phyloP scores from a whole-genome alignment of 352 stramenopile species.

The Phytophthora multivora region DNA sequence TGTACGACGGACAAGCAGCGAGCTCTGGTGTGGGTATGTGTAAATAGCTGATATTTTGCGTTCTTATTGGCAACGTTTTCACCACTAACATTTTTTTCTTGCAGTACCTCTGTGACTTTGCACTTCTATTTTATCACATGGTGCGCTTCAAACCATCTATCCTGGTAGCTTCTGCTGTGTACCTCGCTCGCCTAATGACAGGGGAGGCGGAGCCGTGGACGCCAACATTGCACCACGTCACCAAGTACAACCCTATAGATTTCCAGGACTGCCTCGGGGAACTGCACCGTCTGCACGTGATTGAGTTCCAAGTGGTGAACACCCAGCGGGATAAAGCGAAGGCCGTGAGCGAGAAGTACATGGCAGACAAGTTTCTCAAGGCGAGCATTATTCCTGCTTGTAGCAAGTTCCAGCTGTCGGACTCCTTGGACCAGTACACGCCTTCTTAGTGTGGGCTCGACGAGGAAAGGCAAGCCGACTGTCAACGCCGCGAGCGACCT shows the following conservation, averaged over 20 bases:
- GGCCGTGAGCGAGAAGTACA: slow-evolving; percentile 84
- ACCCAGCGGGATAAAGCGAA: slow-evolving; percentile 81
- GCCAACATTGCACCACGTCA: slow-evolving; percentile 82
- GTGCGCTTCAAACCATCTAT: slow-evolving; percentile 73
- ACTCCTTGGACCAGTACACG: slow-evolving; percentile 53
- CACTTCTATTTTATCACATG: slow-evolving; percentile 74
- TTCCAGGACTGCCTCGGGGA: slow-evolving; percentile 70
- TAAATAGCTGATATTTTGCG: background rate
- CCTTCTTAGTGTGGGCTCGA: slow-evolving; percentile 21
- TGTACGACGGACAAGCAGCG: slow-evolving; percentile 61
- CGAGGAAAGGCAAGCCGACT: slow-evolving; percentile 5
- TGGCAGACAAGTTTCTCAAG: slow-evolving; percentile 66
- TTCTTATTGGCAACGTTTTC: background rate
- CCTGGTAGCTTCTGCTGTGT: slow-evolving; percentile 75
- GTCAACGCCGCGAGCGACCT: slow-evolving; percentile 9
- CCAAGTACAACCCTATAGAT: slow-evolving; percentile 74
- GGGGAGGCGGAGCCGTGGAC: slow-evolving; percentile 69
- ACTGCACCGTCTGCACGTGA: slow-evolving; percentile 62
- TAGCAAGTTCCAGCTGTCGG: slow-evolving; percentile 44
- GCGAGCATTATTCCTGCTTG: slow-evolving; percentile 56
- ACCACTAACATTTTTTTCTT: slow-evolving; percentile 4
- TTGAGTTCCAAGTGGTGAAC: slow-evolving; percentile 63
- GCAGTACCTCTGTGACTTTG: slow-evolving; percentile 80
- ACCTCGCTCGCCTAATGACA: slow-evolving; percentile 74
- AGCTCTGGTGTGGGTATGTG: slow-evolving; percentile 63